Evolutionary conservation across 306 rosid species (phyloP).

Genomic region (Quercus cerris): DNA sequence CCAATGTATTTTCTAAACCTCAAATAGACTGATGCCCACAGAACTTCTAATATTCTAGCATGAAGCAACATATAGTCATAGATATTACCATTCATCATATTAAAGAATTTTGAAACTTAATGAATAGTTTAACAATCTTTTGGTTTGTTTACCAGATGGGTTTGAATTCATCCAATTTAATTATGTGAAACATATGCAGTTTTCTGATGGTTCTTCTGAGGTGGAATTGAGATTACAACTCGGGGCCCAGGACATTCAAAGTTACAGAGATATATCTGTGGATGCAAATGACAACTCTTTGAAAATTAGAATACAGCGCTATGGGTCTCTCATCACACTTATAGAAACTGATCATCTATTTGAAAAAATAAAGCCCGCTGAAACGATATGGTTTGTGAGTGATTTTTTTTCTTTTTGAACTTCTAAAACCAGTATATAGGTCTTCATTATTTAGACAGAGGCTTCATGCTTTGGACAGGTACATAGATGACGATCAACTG

Average conservation of each 20-base stretch:
- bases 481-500: conserved; percentile 79
- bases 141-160: neutral
- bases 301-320: conserved; percentile 44
- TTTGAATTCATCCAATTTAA: conserved; percentile 10
- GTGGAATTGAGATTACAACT: conserved; percentile 71
- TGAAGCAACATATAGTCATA: neutral
- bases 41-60: neutral
- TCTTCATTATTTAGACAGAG: conserved; percentile 11
- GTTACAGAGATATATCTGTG: conserved; percentile 53
- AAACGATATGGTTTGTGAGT: conserved; percentile 83
- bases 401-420: neutral
- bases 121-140: neutral
- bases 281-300: conserved; percentile 63
- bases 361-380: conserved; percentile 76
- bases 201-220: conserved; percentile 74
- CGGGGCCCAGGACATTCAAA: conserved; percentile 38
- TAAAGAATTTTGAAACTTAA: neutral
- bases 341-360: conserved; percentile 68
- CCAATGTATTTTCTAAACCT: neutral
- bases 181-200: conserved; percentile 52
- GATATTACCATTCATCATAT: neutral
- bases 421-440: neutral
- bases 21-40: neutral
- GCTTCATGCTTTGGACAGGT: conserved; percentile 51
- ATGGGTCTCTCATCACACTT: conserved; percentile 62